phyloP scores from a whole-genome alignment of 2,329 filamentous ascomycete species.

The Clonostachys solani region DNA sequence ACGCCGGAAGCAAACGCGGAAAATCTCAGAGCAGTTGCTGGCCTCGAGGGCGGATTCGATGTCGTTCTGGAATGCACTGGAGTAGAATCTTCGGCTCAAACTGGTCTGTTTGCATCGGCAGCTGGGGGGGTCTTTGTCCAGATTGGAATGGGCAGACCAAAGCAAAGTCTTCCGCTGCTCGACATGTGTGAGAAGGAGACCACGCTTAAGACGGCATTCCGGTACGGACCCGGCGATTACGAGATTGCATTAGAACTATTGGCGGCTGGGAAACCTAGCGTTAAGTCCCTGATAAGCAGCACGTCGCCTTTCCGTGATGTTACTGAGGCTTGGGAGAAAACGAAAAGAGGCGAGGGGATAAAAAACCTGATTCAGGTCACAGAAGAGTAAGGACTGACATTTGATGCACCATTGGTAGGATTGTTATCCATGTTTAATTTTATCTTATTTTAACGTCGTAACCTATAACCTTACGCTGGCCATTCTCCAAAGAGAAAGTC shows the following conservation, averaged over 20 bases:
- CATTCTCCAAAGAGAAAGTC: too few species aligned
- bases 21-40: not conserved
- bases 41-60: slow-evolving; percentile 2
- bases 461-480: too few species aligned
- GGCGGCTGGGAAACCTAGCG: not conserved
- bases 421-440: too few species aligned
- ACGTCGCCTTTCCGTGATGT: slow-evolving; percentile 7
- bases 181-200: slow-evolving; percentile 52
- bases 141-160: slow-evolving; percentile 55
- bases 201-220: slow-evolving; percentile 38
- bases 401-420: too few species aligned
- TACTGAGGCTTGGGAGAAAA: slow-evolving; percentile 9
- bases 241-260: slow-evolving; percentile 12
- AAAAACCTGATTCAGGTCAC: slow-evolving; percentile 11
- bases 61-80: slow-evolving; percentile 11
- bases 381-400: not conserved
- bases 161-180: slow-evolving; percentile 49
- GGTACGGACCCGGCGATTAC: slow-evolving; percentile 30
- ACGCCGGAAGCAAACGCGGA: not conserved
- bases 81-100: slow-evolving; percentile 8
- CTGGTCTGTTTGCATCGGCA: slow-evolving; percentile 20
- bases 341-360: slow-evolving; percentile 8
- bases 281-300: slow-evolving; percentile 5
- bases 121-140: slow-evolving; percentile 50
- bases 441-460: too few species aligned